phyloP scores from a whole-genome alignment of 2,329 filamentous ascomycete species.

The Cadophora malorum region DNA sequence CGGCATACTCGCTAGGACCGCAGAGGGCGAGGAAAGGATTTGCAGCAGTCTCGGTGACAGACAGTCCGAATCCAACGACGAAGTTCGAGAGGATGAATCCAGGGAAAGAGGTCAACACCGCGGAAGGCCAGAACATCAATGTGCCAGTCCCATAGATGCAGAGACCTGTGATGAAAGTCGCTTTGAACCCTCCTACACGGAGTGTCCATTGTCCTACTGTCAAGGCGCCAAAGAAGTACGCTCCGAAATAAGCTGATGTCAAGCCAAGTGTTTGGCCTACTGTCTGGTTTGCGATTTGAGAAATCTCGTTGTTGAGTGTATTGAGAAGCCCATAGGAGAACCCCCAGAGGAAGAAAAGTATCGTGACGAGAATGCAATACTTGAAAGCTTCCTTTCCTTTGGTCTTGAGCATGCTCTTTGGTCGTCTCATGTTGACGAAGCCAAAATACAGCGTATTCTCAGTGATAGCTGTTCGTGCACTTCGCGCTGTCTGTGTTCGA shows the following conservation, averaged over 20 bases:
- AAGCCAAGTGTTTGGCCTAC: conserved; percentile 69
- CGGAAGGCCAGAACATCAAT: conserved; percentile 87
- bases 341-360: conserved; percentile 89
- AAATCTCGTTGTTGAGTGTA: conserved; percentile 76
- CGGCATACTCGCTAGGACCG: conserved; percentile 74
- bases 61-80: conserved; percentile 78
- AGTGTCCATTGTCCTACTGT: conserved; percentile 74
- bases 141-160: conserved; percentile 77
- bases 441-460: conserved; percentile 69
- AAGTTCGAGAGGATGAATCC: conserved; percentile 79
- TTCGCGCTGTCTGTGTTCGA: conserved; percentile 24
- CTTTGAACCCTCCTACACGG: conserved; percentile 75
- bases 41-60: conserved; percentile 79
- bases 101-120: conserved; percentile 74
- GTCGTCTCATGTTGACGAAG: conserved; percentile 73
- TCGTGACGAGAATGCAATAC: conserved; percentile 76
- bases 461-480: conserved; percentile 28
- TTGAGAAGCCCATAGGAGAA: conserved; percentile 89
- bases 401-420: conserved; percentile 74
- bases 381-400: conserved; percentile 69
- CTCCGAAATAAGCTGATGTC: conserved; percentile 74
- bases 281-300: conserved; percentile 62
- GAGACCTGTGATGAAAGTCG: conserved; percentile 79
- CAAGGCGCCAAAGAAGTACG: conserved; percentile 73
- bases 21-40: conserved; percentile 78